Percentiles rank a stretch among this genome's conserved stretches.
phyloP scores from a whole-genome alignment of 495 filamentous ascomycete species.

The Annulohypoxylon moriforme region DNA sequence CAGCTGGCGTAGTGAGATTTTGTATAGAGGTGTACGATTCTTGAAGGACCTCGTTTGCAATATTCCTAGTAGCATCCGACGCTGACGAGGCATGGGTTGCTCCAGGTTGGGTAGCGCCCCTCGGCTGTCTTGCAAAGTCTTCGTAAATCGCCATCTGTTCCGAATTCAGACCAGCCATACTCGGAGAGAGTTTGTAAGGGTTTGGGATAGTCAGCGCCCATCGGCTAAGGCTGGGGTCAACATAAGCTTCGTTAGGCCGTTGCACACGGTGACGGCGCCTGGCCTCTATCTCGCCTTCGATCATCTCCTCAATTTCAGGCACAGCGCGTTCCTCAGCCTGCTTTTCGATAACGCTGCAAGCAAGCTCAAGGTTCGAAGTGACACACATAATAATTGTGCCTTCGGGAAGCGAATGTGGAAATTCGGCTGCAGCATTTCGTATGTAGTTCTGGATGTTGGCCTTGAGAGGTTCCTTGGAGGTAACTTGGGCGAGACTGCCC shows the following conservation, averaged over 20 bases:
- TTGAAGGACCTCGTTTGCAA: conserved; percentile 79
- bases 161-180: conserved; percentile 75
- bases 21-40: conserved; percentile 83
- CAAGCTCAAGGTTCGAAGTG: conserved; percentile 94
- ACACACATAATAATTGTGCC: conserved; percentile 96
- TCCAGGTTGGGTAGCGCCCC: conserved; percentile 59
- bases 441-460: conserved; percentile 98
- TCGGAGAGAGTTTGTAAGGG: conserved; percentile 82
- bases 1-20: conserved; percentile 81
- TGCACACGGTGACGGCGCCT: conserved; percentile 76
- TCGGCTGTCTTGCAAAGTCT: conserved; percentile 87
- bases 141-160: conserved; percentile 97
- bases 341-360: conserved; percentile 91
- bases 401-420: conserved; percentile 79
- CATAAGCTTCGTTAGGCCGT: conserved; percentile 82
- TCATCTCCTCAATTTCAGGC: conserved; percentile 92
- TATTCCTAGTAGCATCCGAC: conserved; percentile 64
- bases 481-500: conserved; percentile 93
- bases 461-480: conserved; percentile 94
- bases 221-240: conserved; percentile 80
- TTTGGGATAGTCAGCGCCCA: conserved; percentile 91
- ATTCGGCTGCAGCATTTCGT: conserved; percentile 77
- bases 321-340: conserved; percentile 93
- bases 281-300: conserved; percentile 77
- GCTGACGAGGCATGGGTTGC: conserved; percentile 56